Conservation (phyloP, 805 yeast genomes). For the Metschnikowia noctiluminum region DNA sequence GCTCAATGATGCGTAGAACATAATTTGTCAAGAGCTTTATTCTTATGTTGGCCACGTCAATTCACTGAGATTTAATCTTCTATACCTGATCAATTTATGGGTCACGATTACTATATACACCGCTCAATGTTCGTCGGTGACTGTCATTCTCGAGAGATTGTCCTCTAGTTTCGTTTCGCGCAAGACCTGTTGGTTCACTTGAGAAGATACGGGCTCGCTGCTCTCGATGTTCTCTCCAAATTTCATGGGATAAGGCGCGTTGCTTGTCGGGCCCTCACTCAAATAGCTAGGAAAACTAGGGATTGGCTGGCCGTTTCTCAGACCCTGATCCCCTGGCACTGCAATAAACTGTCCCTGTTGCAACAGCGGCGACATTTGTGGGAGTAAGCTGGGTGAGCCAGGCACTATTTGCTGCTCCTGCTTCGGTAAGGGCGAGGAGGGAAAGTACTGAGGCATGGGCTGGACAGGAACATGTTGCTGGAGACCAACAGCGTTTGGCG, state of each 20-base stretch:
- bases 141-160: constrained; percentile 7
- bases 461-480: neutral
- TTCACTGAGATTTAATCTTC: neutral
- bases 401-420: constrained; percentile 10
- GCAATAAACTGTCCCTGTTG: constrained; percentile 10
- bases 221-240: constrained; percentile 10
- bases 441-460: constrained; percentile 36
- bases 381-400: constrained; percentile 11
- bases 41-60: too few relatives aligned
- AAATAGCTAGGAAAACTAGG: constrained; percentile 13
- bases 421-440: constrained; percentile 31
- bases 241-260: constrained; percentile 15
- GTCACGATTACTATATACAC: neutral
- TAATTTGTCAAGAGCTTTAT: too few relatives aligned
- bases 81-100: neutral
- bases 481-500: neutral
- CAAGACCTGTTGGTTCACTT: neutral
- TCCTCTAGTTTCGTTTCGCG: constrained; percentile 7
- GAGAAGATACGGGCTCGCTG: constrained; percentile 1
- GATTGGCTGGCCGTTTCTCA: constrained; percentile 8
- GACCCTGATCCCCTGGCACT: constrained; percentile 6
- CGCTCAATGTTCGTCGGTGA: constrained; percentile 2
- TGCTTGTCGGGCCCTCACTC: constrained; percentile 3
- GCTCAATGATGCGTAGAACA: too few relatives aligned
- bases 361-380: constrained; percentile 9